Conservation (phyloP, 768 basidiomycete genomes). For the Podaxis carcinomalis region DNA sequence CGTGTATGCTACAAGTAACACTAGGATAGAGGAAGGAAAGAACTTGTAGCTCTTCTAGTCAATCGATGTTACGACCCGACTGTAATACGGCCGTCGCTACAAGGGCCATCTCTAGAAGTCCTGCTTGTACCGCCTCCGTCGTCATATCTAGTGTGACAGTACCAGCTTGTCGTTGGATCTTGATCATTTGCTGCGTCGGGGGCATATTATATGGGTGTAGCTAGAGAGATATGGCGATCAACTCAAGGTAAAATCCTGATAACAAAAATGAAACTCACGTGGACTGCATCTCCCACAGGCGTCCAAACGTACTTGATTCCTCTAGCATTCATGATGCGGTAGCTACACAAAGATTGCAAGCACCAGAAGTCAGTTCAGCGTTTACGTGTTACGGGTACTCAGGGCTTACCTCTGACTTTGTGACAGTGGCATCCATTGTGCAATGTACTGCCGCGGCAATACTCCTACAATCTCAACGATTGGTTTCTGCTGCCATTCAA, state of each 20-base stretch:
- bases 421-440: constrained; percentile 40
- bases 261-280: not conserved
- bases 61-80: constrained; percentile 44
- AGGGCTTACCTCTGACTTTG: constrained; percentile 33
- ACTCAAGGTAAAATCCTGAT: not conserved
- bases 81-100: constrained; percentile 42
- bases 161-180: constrained; percentile 27
- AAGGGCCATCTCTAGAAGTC: constrained; percentile 40
- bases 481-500: constrained; percentile 42
- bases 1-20: not conserved
- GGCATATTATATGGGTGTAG: constrained; percentile 28
- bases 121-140: constrained; percentile 38
- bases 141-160: constrained; percentile 41
- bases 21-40: not conserved
- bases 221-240: constrained; percentile 18
- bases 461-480: constrained; percentile 34
- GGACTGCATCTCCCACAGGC: constrained; percentile 6
- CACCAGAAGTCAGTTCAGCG: not conserved
- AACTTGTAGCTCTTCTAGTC: not conserved
- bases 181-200: constrained; percentile 29
- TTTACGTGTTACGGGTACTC: not conserved
- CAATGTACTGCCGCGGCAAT: constrained; percentile 27
- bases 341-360: not conserved
- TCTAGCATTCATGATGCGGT: constrained; percentile 3
- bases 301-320: constrained; percentile 8